Conservation (phyloP, 495 filamentous ascomycete genomes). For the Neurospora sp. region DNA sequence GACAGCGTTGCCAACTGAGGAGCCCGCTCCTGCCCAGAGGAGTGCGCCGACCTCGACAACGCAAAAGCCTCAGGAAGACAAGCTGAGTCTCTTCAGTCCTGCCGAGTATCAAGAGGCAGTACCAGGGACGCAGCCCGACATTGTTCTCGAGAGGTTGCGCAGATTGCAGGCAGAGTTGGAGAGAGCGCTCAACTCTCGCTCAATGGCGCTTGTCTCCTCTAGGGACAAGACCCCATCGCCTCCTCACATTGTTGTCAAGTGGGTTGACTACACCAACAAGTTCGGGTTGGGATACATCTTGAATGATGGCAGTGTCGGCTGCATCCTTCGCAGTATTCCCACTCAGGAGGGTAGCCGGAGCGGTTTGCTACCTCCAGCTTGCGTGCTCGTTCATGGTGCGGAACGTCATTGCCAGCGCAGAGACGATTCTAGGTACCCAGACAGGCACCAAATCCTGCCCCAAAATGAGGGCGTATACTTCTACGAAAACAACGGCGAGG, state of each 20-base stretch:
- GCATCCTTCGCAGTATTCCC: slow-evolving; percentile 54
- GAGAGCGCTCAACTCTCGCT: slow-evolving; percentile 44
- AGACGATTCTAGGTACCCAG: slow-evolving; percentile 42
- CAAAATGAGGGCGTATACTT: slow-evolving; percentile 59
- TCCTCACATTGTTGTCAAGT: slow-evolving; percentile 64
- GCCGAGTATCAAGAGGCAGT: slow-evolving; percentile 38
- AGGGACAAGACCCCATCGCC: slow-evolving; percentile 29
- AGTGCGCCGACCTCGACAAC: not conserved
- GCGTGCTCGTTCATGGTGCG: slow-evolving; percentile 57
- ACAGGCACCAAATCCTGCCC: slow-evolving; percentile 57
- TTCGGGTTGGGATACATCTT: slow-evolving; percentile 81
- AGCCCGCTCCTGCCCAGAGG: slow-evolving; percentile 1
- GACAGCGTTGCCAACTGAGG: not conserved
- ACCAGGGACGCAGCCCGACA: slow-evolving; percentile 40
- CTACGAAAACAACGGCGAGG: slow-evolving; percentile 62
- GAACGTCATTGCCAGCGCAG: slow-evolving; percentile 49
- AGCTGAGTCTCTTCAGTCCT: slow-evolving; percentile 37
- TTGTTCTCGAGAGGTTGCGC: slow-evolving; percentile 38
- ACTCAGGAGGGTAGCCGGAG: slow-evolving; percentile 36
- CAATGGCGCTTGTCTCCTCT: slow-evolving; percentile 36
- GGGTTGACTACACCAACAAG: slow-evolving; percentile 92
- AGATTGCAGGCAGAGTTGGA: slow-evolving; percentile 43
- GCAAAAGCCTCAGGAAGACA: slow-evolving; percentile 15
- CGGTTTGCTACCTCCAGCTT: slow-evolving; percentile 49
- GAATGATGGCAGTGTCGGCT: slow-evolving; percentile 74